Base-by-base conservation (phyloP, 257 asterid genomes). In the Nicotiana otophora region DNA sequence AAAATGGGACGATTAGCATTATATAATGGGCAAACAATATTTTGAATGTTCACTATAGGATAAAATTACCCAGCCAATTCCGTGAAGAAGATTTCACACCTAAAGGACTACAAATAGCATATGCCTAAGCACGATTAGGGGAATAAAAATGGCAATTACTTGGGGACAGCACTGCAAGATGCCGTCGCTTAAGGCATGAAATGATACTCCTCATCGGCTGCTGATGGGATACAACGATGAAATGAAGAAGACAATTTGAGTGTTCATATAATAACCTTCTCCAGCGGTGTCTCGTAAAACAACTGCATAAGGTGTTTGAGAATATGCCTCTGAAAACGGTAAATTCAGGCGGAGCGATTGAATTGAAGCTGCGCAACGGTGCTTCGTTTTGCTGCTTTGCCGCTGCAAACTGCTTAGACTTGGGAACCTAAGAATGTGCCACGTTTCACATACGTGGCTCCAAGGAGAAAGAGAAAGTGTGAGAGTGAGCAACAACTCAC, bases 171-270 rank as follows among this genome's bases (percentile, higher is more conserved):
- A 86, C 26, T n/a, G 84, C 77, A 66, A n/a, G 62, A 77, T 85
- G 85, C 67, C 82, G 87, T 61, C 92, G 90, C 74, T 80, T 88
- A 74, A 91, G 84, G 75, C 67, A 61, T 20, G 82, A 84, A 79
- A 80, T 77, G 57, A 88, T 55, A 84, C 84, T 85, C 89, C 84
- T 90, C 93, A 88, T 90, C 76, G 87, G 62, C 58, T 53, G 19
- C 19, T 53, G 19, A 53, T 53, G 7, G 16, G 19, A 53, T 53
- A 53, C 7, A 42, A 53, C 19, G 4, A 53, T 1, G 58, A 53
- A 53, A 53, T 53, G 58, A 53, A 15, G 12, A 42, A 9, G 12
- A 42, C 79, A 72, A 14, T 46, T 46, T 23, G 39, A 46, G 79
- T 72, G 39, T 23, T 72, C 79, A 14, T 28, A 72, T 23, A 46